Conservation (phyloP, 805 yeast species). For the Lachancea thermotolerans region DNA sequence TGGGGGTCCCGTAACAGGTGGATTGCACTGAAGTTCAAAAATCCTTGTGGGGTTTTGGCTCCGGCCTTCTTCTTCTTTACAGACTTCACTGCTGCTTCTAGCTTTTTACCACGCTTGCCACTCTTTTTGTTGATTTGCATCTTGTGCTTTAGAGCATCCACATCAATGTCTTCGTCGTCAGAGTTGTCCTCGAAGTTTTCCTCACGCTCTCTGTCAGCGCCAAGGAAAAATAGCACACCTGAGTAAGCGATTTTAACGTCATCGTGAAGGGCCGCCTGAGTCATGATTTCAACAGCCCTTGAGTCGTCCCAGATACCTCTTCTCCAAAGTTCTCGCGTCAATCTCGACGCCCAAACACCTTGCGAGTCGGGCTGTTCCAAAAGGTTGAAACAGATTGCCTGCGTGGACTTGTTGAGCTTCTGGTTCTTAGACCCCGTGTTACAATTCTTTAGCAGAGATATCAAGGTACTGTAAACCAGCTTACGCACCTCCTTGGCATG, state of each 20-base stretch:
- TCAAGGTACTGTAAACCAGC: slow-evolving; percentile 73
- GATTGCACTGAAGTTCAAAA: slow-evolving; percentile 87
- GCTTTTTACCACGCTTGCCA: slow-evolving; percentile 69
- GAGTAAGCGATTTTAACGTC: slow-evolving; percentile 82
- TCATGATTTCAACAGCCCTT: slow-evolving; percentile 95
- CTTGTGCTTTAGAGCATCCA: slow-evolving; percentile 69
- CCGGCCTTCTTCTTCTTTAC: slow-evolving; percentile 58
- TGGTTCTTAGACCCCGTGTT: slow-evolving; percentile 88
- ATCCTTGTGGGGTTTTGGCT: slow-evolving; percentile 36
- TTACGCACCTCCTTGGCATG: slow-evolving; percentile 78
- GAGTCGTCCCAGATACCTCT: slow-evolving; percentile 98
- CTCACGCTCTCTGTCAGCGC: slow-evolving; percentile 79
- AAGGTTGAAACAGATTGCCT: slow-evolving; percentile 82
- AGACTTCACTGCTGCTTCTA: slow-evolving; percentile 65
- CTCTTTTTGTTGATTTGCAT: slow-evolving; percentile 78
- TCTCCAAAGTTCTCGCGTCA: slow-evolving; percentile 95
- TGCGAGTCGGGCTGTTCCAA: slow-evolving; percentile 73
- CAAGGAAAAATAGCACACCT: slow-evolving; percentile 85
- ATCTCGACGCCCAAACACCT: slow-evolving; percentile 93
- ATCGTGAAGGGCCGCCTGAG: slow-evolving; percentile 85
- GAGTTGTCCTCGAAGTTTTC: slow-evolving; percentile 69
- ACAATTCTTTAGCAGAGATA: slow-evolving; percentile 70
- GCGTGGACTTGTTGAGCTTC: slow-evolving; percentile 82
- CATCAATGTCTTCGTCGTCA: slow-evolving; percentile 61
- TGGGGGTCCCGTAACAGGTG: slow-evolving; percentile 95